Evolutionary conservation across 1,139 yeast genomes (phyloP).

Genomic region (Debaryomyces fabryi): DNA sequence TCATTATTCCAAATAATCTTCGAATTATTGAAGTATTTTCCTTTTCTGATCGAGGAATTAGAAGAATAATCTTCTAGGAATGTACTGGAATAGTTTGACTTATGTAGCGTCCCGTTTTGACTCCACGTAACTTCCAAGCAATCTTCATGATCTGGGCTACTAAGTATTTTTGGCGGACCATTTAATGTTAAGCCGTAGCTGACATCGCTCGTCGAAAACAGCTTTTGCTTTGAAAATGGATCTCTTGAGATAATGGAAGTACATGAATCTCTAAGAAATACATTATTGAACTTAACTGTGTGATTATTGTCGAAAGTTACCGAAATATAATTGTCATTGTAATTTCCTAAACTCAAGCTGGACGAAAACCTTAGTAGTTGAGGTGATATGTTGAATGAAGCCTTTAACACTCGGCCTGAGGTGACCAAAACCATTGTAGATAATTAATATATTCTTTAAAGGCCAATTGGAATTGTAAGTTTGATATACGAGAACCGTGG

Average conservation of each 20-base stretch:
- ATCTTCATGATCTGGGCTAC: conserved; percentile 25
- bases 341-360: conserved; percentile 12
- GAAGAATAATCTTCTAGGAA: conserved; percentile 53
- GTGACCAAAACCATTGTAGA: neutral
- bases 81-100: conserved; percentile 45
- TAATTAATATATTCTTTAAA: neutral
- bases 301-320: conserved; percentile 23
- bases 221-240: conserved; percentile 59
- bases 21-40: conserved; percentile 37
- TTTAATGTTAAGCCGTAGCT: conserved; percentile 26
- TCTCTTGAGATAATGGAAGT: conserved; percentile 54
- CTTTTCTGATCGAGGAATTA: conserved; percentile 31
- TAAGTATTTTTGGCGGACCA: conserved; percentile 28
- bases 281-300: conserved; percentile 49
- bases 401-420: neutral
- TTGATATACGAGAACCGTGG: neutral
- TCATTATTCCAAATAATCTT: conserved; percentile 45
- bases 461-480: neutral
- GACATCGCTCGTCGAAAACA: conserved; percentile 63
- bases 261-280: conserved; percentile 71
- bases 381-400: neutral
- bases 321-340: conserved; percentile 23
- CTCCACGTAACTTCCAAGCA: conserved; percentile 56
- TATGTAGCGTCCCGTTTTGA: conserved; percentile 40
- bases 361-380: neutral